Evolutionary conservation across 78 protist genomes (phyloP), one percentile per base, ranked within the genome.

Genomic region (Dictyostelium capitatum): DNA sequence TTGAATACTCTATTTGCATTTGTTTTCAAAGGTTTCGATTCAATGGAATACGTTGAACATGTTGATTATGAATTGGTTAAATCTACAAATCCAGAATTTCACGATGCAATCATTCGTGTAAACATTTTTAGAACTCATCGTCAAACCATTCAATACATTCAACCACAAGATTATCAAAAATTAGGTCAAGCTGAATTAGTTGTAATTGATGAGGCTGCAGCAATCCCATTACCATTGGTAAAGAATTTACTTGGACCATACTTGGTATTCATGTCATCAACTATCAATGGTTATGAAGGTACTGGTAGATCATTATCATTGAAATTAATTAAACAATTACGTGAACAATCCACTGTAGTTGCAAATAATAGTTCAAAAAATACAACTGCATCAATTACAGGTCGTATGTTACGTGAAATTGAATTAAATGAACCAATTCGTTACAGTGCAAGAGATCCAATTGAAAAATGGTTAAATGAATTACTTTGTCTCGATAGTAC

Each of bases 201-300:
- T 15, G 99, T 99, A 32, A 96, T 99, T 79, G 99, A 99, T 80
- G 99, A 99, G 95, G 99, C 99, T 0, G 99, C 99, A 0, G 99
- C 99, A 79, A 98, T 99, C 46, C 99, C 99, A 1, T 95, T 99
- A 20, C 99, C 99, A n/a, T 75, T 90, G 23, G 99, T 99, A 19
- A 48, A 84, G 67, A 56, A 59, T 46, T 89, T 99, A 51, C 37
- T 98, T 10, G 99, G 99, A 7, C 97, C 96, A 14, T 97, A 97
- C 83, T 89, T 98, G 30, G 98, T 98, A 51, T 98, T 98, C 94
- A 53, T 99, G 83, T 91, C 95, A 12, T 95, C 97, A 10, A 98
- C 99, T 9, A 96, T 98, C 95, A 95, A 96, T 79, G 99, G 99
- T 25, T 98, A 99, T 78, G 99, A 99, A 82, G 99, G 99, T 62